Percentiles rank a stretch among this genome's conserved stretches.
Evolutionary conservation across 164 flowering plant species (phyloP).

Genomic region (Cinnamomum micranthum): DNA sequence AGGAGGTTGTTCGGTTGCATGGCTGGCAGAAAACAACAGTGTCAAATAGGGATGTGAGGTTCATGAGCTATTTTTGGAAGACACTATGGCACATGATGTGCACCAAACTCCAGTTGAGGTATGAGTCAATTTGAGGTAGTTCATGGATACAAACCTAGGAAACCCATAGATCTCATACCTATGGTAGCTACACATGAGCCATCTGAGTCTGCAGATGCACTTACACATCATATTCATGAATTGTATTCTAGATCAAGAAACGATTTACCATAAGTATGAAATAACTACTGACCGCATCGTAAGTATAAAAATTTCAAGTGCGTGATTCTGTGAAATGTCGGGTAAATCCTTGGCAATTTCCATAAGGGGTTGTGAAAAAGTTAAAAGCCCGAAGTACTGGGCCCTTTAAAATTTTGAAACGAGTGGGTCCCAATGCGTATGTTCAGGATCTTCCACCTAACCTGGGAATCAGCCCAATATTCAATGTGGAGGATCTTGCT

Average conservation of each 20-base stretch:
- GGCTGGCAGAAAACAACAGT: background rate
- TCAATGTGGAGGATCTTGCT: background rate
- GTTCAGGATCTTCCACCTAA: background rate
- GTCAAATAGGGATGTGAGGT: background rate
- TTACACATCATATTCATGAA: background rate
- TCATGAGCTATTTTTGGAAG: slow-evolving; percentile 1
- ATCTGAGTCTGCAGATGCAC: background rate
- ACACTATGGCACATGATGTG: background rate
- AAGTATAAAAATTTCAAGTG: background rate
- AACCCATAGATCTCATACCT: background rate
- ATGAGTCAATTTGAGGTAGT: background rate
- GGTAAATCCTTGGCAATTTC: background rate
- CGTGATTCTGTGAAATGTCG: background rate
- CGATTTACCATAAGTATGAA: background rate
- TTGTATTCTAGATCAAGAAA: background rate
- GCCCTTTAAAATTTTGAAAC: background rate
- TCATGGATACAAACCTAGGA: background rate
- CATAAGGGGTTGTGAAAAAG: background rate
- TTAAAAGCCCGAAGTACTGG: background rate
- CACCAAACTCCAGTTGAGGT: background rate
- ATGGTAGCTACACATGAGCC: background rate
- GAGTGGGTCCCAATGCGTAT: background rate
- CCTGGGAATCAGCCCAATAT: background rate
- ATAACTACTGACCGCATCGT: background rate
- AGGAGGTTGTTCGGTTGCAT: background rate